Percentiles rank a stretch among this genome's conserved stretches.
Conservation (phyloP, 192 early-diverging fungal species). For the Coemansia sp. region DNA sequence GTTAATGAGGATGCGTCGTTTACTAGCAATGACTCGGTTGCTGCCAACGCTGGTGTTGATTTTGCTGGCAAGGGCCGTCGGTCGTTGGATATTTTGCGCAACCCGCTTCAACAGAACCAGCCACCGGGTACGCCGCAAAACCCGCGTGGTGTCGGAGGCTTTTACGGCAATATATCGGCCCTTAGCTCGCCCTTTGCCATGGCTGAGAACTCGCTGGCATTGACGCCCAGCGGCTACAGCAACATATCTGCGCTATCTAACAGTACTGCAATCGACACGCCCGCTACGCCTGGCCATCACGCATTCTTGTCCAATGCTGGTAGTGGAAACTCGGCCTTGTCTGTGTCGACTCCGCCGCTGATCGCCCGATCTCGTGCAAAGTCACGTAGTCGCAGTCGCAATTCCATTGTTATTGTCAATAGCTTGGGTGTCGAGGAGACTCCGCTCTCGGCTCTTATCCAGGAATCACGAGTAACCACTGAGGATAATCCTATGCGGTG, state of each 20-base stretch:
- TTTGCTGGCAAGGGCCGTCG: conserved; percentile 26
- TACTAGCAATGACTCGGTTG: too few relatives aligned
- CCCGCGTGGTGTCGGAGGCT: neutral
- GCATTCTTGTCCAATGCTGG: neutral
- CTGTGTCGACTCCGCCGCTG: conserved; percentile 30
- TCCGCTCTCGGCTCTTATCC: conserved; percentile 31
- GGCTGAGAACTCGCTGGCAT: conserved; percentile 10
- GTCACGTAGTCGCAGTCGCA: conserved; percentile 54
- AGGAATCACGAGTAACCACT: conserved; percentile 42
- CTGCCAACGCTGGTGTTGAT: neutral
- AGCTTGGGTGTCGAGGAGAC: conserved; percentile 23
- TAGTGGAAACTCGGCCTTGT: conserved; percentile 13
- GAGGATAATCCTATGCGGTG: conserved; percentile 58
- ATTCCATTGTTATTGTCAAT: conserved; percentile 30
- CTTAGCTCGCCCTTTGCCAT: conserved; percentile 42
- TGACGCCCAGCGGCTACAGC: conserved; percentile 1
- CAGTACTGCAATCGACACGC: neutral
- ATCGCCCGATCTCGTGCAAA: conserved; percentile 47
- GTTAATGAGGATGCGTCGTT: conserved; percentile 19
- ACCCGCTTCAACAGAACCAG: conserved; percentile 14
- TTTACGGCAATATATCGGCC: conserved; percentile 15
- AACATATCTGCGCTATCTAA: conserved; percentile 2
- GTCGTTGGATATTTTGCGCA: conserved; percentile 44
- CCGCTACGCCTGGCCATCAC: neutral
- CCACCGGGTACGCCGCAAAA: conserved; percentile 14